Evolutionary conservation across 1,284 basidiomycete genomes (phyloP), one percentile per base, ranked within the genome.

Genomic region (Rhizoctonia solani): DNA sequence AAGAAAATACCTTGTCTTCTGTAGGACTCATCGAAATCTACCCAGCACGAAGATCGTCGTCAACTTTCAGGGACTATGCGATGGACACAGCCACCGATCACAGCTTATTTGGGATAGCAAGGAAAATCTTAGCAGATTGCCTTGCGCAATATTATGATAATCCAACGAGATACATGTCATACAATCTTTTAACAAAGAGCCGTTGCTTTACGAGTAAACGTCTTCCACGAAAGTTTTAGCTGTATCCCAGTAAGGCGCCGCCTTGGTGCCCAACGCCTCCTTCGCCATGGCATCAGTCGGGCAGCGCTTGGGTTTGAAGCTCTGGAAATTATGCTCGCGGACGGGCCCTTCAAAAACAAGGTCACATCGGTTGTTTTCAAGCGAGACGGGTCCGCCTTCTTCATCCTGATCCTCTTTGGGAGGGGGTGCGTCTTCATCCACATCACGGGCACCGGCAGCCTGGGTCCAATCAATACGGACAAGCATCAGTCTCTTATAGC

Each of bases 381-480:
- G 76, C 27, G 85, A 87, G 29, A 82, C 79, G 0, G 79, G 77
- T 0, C 74, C 78, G 5, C 59, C 72, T 8, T 70, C 77, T 13
- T 74, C 80, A 11, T 72, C 81, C 14, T 80, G 85, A 13, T 76
- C 84, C 23, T 85, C 82, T 0, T 77, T 81, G 1, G 81, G 81
- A 41, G 72, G 74, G 19, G 71, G 74, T 9, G 88, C 74, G 68
- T 87, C 88, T n/a, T 87, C 86, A 69, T 87, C 87, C 1, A 77
- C 84, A 37, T 86, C 89, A 30, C 90, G 83, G 14, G 92, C 87
- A 25, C 92, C 85, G 0, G 93, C 91, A 42, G 92, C 85, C 75
- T 98, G 93, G 0, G 92, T 97, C 96, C 96, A 99, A 41, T 90
- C 88, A 55, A 99, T 93, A 55, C 97, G 90, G 54, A 87, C 79